Conservation (phyloP, 2,329 filamentous ascomycete species). For the Colletotrichum sp. region DNA sequence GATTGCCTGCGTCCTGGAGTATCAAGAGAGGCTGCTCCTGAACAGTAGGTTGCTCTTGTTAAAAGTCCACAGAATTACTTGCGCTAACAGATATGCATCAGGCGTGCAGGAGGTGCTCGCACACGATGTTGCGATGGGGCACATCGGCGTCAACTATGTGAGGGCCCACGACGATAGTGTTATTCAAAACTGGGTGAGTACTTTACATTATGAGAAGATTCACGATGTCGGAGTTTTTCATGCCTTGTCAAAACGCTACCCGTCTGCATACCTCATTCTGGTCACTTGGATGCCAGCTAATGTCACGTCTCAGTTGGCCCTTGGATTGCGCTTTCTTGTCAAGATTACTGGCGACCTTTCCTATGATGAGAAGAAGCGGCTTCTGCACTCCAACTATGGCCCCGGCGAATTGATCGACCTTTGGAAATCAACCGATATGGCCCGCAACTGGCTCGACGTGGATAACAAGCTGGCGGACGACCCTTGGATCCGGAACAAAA, state of each 20-base stretch:
- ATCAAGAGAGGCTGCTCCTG: neutral
- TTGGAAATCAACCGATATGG: fast-evolving
- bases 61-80: neutral
- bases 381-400: neutral
- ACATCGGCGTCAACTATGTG: neutral
- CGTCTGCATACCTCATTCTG: too few relatives aligned
- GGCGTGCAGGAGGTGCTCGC: fast-evolving
- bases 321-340: neutral
- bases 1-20: neutral
- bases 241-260: too few relatives aligned
- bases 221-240: too few relatives aligned
- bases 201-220: too few relatives aligned
- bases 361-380: neutral
- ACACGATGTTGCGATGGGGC: neutral
- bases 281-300: neutral
- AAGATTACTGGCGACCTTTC: neutral
- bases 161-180: fast-evolving
- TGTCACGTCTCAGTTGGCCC: fast-evolving
- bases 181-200: neutral
- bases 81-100: fast-evolving
- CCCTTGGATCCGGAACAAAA: fast-evolving
- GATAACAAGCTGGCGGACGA: neutral
- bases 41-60: too few relatives aligned
- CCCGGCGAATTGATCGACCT: fast-evolving
- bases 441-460: neutral